A percentile compares a stretch with the other conserved stretches of the same genome.
phyloP scores from a whole-genome alignment of 768 basidiomycete species.

The Suillus occidentalis region DNA sequence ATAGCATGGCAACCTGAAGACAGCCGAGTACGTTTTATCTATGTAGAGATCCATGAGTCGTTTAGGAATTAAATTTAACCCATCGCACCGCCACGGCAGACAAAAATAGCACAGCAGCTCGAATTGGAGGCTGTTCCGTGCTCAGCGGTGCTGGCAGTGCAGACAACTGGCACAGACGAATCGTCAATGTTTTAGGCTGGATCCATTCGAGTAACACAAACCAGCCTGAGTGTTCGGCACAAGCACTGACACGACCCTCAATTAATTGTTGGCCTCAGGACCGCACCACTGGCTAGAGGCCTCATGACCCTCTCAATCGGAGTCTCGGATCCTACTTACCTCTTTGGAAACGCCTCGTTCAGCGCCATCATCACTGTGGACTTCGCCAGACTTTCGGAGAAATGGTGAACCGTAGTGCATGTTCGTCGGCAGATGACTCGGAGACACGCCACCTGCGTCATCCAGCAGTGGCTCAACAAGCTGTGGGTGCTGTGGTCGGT shows the following conservation, averaged over 20 bases:
- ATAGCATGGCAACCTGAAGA: too few relatives aligned
- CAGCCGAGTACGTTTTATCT: too few relatives aligned
- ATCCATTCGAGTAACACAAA: too few relatives aligned
- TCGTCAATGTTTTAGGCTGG: background rate
- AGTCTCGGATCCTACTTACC: background rate
- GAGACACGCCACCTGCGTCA: background rate
- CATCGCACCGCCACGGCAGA: too few relatives aligned
- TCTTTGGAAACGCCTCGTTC: background rate
- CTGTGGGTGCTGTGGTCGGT: background rate
- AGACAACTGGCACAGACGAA: too few relatives aligned
- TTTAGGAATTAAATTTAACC: too few relatives aligned
- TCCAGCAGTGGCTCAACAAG: background rate
- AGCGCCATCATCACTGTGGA: background rate
- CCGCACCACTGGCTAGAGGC: background rate
- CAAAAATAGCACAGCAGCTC: too few relatives aligned
- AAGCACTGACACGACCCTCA: background rate
- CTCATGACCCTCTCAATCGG: background rate
- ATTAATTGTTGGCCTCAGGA: background rate
- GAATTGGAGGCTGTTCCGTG: too few relatives aligned
- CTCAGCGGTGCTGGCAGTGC: too few relatives aligned
- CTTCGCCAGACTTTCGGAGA: background rate
- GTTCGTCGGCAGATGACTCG: background rate
- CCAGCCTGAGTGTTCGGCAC: background rate
- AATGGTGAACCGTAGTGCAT: background rate
- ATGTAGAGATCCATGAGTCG: too few relatives aligned